Conservation (phyloP, 2,329 filamentous ascomycete species). For the Aspergillus uvarum region DNA sequence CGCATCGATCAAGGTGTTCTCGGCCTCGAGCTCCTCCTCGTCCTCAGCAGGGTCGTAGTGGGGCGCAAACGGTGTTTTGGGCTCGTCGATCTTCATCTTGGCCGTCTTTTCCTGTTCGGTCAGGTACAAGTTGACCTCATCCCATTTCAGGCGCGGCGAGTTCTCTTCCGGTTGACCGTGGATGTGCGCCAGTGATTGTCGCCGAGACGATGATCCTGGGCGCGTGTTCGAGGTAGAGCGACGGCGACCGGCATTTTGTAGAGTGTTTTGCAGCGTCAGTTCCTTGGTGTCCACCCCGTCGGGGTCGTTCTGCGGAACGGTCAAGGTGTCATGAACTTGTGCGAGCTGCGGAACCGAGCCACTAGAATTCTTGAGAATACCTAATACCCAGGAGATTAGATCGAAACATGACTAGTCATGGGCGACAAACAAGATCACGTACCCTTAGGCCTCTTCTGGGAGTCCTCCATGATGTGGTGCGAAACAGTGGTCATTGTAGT, state of each 20-base stretch:
- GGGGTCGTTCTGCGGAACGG: conserved; percentile 41
- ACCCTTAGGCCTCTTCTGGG: conserved; percentile 45
- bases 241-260: conserved; percentile 87
- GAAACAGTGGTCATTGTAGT: conserved; percentile 25
- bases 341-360: conserved; percentile 59
- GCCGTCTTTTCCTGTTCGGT: conserved; percentile 93
- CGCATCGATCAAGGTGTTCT: conserved; percentile 59
- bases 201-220: conserved; percentile 64
- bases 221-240: conserved; percentile 74
- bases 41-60: conserved; percentile 90
- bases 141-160: conserved; percentile 87
- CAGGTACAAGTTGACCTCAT: conserved; percentile 95
- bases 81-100: conserved; percentile 99
- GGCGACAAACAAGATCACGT: conserved; percentile 9
- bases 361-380: conserved; percentile 85
- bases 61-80: conserved; percentile 93
- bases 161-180: conserved; percentile 56
- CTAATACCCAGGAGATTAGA: conserved; percentile 49
- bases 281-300: conserved; percentile 69
- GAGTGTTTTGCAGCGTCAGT: conserved; percentile 87
- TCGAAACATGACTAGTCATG: background rate
- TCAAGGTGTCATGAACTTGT: conserved; percentile 42
- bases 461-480: conserved; percentile 31
- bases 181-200: conserved; percentile 60
- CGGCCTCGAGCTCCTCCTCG: conserved; percentile 61